These are phyloP conservation scores for Alopecurus myosuroides DNA, from an alignment of 176 grass and related monocot genomes.

Conservation along the genomic window DNA sequence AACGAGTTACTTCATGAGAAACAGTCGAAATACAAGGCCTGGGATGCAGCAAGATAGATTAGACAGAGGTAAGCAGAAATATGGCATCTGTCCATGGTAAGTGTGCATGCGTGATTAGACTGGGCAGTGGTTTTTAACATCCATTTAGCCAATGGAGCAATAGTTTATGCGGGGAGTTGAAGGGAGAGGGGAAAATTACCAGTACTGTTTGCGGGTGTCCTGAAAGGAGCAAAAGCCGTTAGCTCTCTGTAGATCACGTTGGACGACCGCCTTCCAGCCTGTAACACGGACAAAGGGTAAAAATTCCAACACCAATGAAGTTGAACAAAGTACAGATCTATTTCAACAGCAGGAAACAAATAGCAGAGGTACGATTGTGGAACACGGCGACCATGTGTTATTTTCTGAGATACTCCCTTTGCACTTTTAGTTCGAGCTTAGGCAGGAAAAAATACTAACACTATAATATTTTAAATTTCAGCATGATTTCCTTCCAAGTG, in stretches of 20 bases:
- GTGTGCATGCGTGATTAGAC: neutral
- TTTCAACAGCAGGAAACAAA: neutral
- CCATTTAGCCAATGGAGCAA: neutral
- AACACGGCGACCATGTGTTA: neutral
- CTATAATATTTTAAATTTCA: too few relatives aligned
- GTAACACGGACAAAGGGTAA: neutral
- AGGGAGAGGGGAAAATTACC: neutral
- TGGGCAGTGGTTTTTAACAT: neutral
- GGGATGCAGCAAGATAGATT: neutral
- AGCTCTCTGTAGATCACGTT: conserved; percentile 16
- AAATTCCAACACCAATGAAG: neutral
- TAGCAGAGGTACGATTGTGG: neutral
- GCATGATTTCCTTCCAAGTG: too few relatives aligned
- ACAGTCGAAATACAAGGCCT: neutral
- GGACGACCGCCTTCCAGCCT: conserved; percentile 19
- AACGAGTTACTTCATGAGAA: neutral
- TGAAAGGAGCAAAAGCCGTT: neutral
- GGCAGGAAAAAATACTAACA: neutral
- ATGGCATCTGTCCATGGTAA: neutral
- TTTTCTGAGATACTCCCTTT: neutral
- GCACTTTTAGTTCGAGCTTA: neutral
- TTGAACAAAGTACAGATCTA: neutral
- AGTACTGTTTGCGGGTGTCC: neutral
- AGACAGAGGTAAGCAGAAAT: neutral
- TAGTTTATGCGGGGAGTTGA: neutral